A percentile compares a stretch with the other conserved stretches of the same genome.
phyloP scores from a whole-genome alignment of 192 early-diverging fungal genomes.

The Phlyctochytrium planicorne region DNA sequence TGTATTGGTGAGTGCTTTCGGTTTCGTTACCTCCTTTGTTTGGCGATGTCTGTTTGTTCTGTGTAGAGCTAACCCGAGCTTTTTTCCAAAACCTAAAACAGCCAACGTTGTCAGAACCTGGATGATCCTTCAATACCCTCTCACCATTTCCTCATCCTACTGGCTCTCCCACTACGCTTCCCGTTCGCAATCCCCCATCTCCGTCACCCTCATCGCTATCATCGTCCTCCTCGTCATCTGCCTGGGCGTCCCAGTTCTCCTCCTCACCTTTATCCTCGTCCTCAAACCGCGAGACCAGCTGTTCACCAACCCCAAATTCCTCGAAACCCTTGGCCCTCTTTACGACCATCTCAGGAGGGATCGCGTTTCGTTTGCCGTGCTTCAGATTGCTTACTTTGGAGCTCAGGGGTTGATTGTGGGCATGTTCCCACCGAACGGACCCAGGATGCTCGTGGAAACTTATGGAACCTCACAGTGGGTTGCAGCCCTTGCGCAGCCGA shows the following conservation, averaged over 20 bases:
- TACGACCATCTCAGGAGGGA: neutral
- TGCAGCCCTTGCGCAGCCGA: constrained; percentile 1
- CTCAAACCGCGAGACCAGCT: neutral
- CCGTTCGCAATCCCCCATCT: neutral
- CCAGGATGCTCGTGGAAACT: neutral
- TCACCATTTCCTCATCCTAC: neutral
- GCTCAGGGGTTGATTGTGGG: neutral
- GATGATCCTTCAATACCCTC: constrained; percentile 3
- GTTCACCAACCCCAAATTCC: neutral
- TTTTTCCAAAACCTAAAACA: neutral
- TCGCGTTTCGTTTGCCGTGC: neutral
- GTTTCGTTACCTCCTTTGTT: constrained; percentile 2
- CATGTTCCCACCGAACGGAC: neutral
- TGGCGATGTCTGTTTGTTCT: too few species aligned
- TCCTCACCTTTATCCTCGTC: neutral
- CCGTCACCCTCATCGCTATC: constrained; percentile 1
- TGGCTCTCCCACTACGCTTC: constrained; percentile 5
- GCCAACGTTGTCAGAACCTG: constrained; percentile 1
- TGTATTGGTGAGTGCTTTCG: neutral
- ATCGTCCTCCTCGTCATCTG: neutral
- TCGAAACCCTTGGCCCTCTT: constrained; percentile 4
- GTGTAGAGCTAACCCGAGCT: too few species aligned
- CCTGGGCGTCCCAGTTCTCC: neutral
- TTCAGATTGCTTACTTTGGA: neutral
- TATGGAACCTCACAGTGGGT: neutral